These are phyloP conservation scores for Fusarium nelsonii DNA, from an alignment of 2,329 filamentous ascomycete species.

Conservation along the genomic window DNA sequence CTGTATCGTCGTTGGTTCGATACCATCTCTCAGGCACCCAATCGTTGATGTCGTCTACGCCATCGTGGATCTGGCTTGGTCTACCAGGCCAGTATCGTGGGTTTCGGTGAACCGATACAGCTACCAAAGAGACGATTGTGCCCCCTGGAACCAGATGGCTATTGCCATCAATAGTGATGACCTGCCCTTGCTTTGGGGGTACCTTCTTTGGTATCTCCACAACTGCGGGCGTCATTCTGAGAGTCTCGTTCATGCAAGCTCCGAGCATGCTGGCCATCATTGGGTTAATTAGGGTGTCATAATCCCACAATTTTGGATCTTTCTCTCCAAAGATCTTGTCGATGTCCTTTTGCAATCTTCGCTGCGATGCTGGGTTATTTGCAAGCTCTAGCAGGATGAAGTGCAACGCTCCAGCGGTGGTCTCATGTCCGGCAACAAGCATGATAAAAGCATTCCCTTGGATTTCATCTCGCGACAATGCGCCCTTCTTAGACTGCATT, in stretches of 20 bases:
- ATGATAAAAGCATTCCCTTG: conserved; percentile 78
- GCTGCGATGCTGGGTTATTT: conserved; percentile 72
- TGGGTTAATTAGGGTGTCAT: conserved; percentile 73
- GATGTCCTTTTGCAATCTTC: conserved; percentile 75
- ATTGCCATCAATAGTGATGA: conserved; percentile 69
- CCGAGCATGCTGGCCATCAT: conserved; percentile 78
- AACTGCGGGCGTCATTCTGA: conserved; percentile 79
- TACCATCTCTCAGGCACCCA: conserved; percentile 83
- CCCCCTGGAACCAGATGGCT: conserved; percentile 69
- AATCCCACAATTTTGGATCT: conserved; percentile 75
- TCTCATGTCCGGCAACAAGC: conserved; percentile 83
- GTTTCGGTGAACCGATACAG: conserved; percentile 72
- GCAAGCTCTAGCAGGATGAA: conserved; percentile 78
- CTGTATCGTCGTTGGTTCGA: conserved; percentile 43
- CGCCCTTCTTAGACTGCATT: conserved; percentile 46
- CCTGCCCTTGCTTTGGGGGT: conserved; percentile 62
- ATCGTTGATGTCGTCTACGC: conserved; percentile 70
- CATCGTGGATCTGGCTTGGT: conserved; percentile 59
- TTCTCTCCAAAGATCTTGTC: conserved; percentile 71
- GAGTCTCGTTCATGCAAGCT: conserved; percentile 81
- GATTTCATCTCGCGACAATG: conserved; percentile 73
- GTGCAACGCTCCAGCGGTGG: conserved; percentile 80
- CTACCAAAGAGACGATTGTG: conserved; percentile 67
- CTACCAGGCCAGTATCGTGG: conserved; percentile 77
- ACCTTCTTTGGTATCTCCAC: conserved; percentile 78